Base-by-base conservation (phyloP, 1,284 basidiomycete species). In the Neolentinus lepideus region DNA sequence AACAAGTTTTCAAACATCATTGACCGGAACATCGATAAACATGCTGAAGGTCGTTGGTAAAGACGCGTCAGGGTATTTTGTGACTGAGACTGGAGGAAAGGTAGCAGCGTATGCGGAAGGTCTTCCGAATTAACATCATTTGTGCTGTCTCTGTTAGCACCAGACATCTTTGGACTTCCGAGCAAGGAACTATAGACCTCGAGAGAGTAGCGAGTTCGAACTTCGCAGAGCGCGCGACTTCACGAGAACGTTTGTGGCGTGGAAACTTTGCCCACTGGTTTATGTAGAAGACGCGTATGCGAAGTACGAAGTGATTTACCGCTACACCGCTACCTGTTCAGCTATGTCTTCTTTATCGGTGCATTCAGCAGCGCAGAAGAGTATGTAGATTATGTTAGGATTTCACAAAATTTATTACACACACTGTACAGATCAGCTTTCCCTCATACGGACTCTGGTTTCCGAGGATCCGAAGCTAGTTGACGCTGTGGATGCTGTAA, bases 11-110 rank as follows among this genome's bases (percentile, higher is more conserved):
- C 43, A 51, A 26, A 53, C 19, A 51, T 12, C 9, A 26, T 65
- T 57, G 64, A 92, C 92, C 94, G 85, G 69, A 98, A 94, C 68
- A 99, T 87, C 46, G 94, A 92, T 31, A 99, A 82, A 72, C 94
- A 97, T 68, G 92, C 90, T 1, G 94, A 95, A 21, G 96, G 94
- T 19, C 85, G 84, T 64, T 88, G 82, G 69, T 97, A 99, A 51
- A 98, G 77, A 51, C 92, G 81, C 51, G 84, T 89, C 57, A 96
- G 77, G 38, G 90, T 89, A 52, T 82, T 87, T 65, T 92, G 88
- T 0, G 92, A 89, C 65, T 97, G 92, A 6, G 85, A 83, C 61
- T 93, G 88, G 35, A 99, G 77, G 70, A 97, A 98, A 1, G 85
- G 82, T 25, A 91, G 71, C n/a, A 91, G 69, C 2, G 81, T 75